phyloP scores from a whole-genome alignment of 2,329 filamentous ascomycete species.

The Tolypocladium ophioglossoides region DNA sequence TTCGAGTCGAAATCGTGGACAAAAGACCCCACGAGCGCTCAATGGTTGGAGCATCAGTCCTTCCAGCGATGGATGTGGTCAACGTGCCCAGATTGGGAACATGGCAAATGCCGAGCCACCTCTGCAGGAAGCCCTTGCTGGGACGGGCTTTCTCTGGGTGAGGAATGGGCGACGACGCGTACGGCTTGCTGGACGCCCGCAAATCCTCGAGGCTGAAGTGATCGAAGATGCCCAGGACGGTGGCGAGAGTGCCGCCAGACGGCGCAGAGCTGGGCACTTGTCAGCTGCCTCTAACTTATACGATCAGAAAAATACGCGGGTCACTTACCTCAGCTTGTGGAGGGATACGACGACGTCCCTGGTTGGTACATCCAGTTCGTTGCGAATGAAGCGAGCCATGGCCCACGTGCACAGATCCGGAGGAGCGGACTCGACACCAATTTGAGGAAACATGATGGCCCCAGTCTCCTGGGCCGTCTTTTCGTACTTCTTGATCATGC shows the following conservation, averaged over 20 bases:
- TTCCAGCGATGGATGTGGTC: slow-evolving; percentile 39
- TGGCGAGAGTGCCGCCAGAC: slow-evolving; percentile 60
- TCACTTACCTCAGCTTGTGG: slow-evolving; percentile 27
- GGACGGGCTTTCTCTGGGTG: slow-evolving; percentile 24
- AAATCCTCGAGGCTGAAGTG: slow-evolving; percentile 38
- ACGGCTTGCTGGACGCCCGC: slow-evolving; percentile 34
- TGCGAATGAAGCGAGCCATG: slow-evolving; percentile 38
- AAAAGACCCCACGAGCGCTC: slow-evolving; percentile 54
- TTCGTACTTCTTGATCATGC: slow-evolving; percentile 52
- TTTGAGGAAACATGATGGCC: slow-evolving; percentile 50
- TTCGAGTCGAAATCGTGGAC: slow-evolving; percentile 30
- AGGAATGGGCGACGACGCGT: slow-evolving; percentile 45
- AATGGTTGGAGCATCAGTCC: slow-evolving; percentile 43
- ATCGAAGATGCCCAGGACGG: slow-evolving; percentile 50
- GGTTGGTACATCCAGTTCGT: slow-evolving; percentile 36
- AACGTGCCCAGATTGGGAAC: slow-evolving; percentile 44
- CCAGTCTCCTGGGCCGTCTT: slow-evolving; percentile 39
- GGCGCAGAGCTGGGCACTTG: slow-evolving; percentile 21
- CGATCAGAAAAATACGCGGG: not conserved
- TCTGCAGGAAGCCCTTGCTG: slow-evolving; percentile 25
- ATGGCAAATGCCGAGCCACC: slow-evolving; percentile 36
- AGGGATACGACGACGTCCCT: slow-evolving; percentile 43
- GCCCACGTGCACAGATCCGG: slow-evolving; percentile 48
- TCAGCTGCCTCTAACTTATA: not conserved
- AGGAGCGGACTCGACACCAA: slow-evolving; percentile 51